Base-by-base conservation (phyloP, 805 yeast species). In the Cephaloascus fragrans region DNA sequence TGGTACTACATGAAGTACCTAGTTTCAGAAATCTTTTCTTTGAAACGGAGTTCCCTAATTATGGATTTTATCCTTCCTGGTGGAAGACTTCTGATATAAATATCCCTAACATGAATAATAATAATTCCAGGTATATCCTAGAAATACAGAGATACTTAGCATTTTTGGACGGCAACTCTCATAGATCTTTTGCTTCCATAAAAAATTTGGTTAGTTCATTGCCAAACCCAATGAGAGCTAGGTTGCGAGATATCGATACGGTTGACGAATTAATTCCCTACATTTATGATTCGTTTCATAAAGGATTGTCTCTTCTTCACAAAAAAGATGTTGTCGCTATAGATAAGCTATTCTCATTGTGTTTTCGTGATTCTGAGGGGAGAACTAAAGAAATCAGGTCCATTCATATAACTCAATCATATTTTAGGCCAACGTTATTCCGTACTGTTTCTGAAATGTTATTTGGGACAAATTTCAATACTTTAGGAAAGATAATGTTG, bases 91-190 rank as follows among this genome's bases (percentile, higher is more conserved):
- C 49, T 1, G 32, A 44, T 2, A 31, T 18, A 14, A 19, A 15
- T 2, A 18, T 48, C 1, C 34, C 37, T 8, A 34, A 28, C 18
- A 47, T 49, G 4, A 56, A 58, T 19, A 51, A 44, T 26, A 40
- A 47, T 5, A 51, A 53, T 37, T 42, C 56, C n/a, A 39, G 48
- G 9, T 52, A 61, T 16, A 40, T 59, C 4, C 47, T 59, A 37
- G 73, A 68, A 44, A 43, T 59, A 2, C 73, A 68, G 43, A 47
- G 69, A 42, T 36, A 59, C 19, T 50, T 65, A 26, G 68, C 61
- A 2, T 63, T 66, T 42, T 45, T 68, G 32, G 59, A 52, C 18
- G 57, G 53, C 3, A 49, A 47, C 10, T 61, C 70, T 2, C 34
- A 47, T 2, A 50, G 73, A 40, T 51, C 62, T 1, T 68, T 68